Evolutionary conservation across 352 stramenopile species (phyloP), one percentile per base, ranked within the genome.

Genomic region (Blastocystis sp.): DNA sequence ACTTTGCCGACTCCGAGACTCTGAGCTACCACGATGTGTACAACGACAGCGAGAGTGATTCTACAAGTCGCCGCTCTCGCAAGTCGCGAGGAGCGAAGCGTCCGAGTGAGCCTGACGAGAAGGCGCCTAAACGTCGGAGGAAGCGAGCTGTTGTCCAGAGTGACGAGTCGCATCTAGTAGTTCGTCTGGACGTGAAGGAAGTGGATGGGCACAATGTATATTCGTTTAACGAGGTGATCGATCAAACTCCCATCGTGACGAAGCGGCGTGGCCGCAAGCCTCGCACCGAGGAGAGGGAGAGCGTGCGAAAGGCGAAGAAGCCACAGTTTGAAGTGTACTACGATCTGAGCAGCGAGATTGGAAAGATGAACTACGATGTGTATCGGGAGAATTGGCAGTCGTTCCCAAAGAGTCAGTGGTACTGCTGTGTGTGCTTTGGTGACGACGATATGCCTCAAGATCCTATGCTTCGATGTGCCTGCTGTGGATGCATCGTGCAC

Each of bases 291-390:
- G 53, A 84, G 50, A 37, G 15, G 34, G 34, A 45, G 8, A 23
- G 9, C 7, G 45, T 37, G 15, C 73, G 73, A 39, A 29, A 29
- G 11, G 50, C 53, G 15, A 59, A 68, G 37, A 84, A 84, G 50
- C 59, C 34, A 6, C 73, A 69, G 18, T 50, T 41, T n/a, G 73
- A 84, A 37, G 54, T 84, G 15, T 84, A 84, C 56, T 84, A 69
- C 50, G 73, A 84, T 43, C 50, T 84, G n/a, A 68, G 47, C 73
- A 84, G 73, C 56, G 73, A 84, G 73, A 84, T 84, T 37, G 47
- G 41, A 18, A 84, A 84, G 73, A 53, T 45, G 34, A 84, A 45
- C 50, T 84, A 68, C 56, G 53, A 84, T 23, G n/a, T 41, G 34
- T 66, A 39, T 9, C 34, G 53, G 11, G 45, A 63, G 37, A 59